Percentiles rank a stretch among this genome's conserved stretches.
These are phyloP conservation scores for Candida takata DNA, from an alignment of 805 yeast species.

Conservation along the genomic window DNA sequence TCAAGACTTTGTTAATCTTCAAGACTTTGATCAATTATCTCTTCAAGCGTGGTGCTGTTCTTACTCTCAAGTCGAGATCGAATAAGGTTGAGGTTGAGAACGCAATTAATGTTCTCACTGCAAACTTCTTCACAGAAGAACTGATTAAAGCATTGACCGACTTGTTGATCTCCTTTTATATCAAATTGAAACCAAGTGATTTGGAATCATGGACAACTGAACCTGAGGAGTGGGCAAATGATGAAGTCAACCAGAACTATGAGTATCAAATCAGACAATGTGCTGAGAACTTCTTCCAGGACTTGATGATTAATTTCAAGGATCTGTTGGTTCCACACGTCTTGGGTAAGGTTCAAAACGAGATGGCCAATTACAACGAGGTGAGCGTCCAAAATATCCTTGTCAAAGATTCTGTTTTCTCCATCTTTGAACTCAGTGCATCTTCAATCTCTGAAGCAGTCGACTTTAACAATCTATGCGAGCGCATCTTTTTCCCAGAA, in stretches of 20 bases:
- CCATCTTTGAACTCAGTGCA: conserved; percentile 78
- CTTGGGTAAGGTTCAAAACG: conserved; percentile 47
- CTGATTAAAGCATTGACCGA: conserved; percentile 55
- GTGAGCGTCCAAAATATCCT: conserved; percentile 43
- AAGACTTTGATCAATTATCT: conserved; percentile 57
- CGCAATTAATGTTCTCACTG: conserved; percentile 46
- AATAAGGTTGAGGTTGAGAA: conserved; percentile 57
- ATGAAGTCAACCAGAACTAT: conserved; percentile 69
- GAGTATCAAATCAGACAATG: conserved; percentile 83
- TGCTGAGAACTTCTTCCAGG: conserved; percentile 79
- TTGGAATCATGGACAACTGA: conserved; percentile 76
- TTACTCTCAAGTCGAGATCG: conserved; percentile 50
- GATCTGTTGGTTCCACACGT: conserved; percentile 48
- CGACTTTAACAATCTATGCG: conserved; percentile 60
- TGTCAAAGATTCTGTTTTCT: conserved; percentile 69
- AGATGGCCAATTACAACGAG: conserved; percentile 26
- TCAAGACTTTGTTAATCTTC: conserved; percentile 57
- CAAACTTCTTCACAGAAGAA: conserved; percentile 51
- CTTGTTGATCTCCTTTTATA: conserved; percentile 63
- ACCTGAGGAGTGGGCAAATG: conserved; percentile 91
- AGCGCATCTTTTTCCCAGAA: conserved; percentile 61
- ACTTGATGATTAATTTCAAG: conserved; percentile 58
- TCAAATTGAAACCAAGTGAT: conserved; percentile 68
- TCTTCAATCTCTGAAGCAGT: conserved; percentile 56
- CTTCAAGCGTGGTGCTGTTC: conserved; percentile 60